Conservation (phyloP, 169 alveolate species). For the Plasmodium berghei region DNA sequence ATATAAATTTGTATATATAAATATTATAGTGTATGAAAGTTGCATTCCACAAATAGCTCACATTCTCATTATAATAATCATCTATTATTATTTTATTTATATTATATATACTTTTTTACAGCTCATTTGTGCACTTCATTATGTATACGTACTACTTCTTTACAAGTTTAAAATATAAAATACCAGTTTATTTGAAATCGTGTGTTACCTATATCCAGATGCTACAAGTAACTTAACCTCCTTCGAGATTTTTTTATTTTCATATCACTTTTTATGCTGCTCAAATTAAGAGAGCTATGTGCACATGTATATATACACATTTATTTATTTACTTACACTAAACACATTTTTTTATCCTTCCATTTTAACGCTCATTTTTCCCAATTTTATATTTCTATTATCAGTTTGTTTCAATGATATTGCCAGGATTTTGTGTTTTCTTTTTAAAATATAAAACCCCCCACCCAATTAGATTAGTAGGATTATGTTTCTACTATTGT, state of each 20-base stretch:
- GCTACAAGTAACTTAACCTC: conserved; percentile 71
- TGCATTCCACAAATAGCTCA: no score
- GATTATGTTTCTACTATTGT: conserved; percentile 73
- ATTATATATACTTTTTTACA: conserved; percentile 30
- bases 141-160: conserved; percentile 83
- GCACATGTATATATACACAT: background rate
- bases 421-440: conserved; percentile 52
- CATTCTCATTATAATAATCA: no score
- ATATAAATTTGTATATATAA: no score
- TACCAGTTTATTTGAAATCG: conserved; percentile 61
- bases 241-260: no score
- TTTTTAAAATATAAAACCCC: conserved; percentile 43
- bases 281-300: background rate
- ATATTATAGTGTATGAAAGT: no score
- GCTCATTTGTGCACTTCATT: conserved; percentile 80
- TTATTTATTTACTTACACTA: background rate
- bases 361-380: background rate
- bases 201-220: conserved; percentile 80
- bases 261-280: background rate
- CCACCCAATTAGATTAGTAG: conserved; percentile 76
- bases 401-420: conserved; percentile 48
- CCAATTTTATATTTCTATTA: background rate
- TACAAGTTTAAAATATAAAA: conserved; percentile 33
- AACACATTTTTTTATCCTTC: background rate
- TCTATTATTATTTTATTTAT: background rate